phyloP scores from a whole-genome alignment of 805 yeast species.

The Metschnikowia anglica region DNA sequence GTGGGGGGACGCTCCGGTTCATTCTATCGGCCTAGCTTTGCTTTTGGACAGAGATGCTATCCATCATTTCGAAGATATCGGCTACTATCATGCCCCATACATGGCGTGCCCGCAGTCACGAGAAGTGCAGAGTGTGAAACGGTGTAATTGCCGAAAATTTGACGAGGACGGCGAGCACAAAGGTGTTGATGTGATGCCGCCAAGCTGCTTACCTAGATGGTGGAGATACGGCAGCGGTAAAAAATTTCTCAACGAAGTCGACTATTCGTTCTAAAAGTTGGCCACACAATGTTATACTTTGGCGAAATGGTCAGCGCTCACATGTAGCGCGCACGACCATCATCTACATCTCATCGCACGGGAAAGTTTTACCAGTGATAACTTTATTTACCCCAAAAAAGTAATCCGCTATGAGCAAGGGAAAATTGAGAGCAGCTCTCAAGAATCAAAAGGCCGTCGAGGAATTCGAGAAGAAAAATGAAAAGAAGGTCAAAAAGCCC shows the following conservation, averaged over 20 bases:
- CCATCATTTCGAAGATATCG: slow-evolving; percentile 47
- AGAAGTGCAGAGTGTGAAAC: slow-evolving; percentile 33
- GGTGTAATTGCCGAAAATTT: slow-evolving; percentile 35
- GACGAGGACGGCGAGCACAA: slow-evolving; percentile 22
- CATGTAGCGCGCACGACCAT: slow-evolving; percentile 9
- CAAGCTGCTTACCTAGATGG: slow-evolving; percentile 72
- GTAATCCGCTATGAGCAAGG: slow-evolving; percentile 18
- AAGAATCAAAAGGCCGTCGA: slow-evolving; percentile 18
- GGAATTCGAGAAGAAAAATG: slow-evolving; percentile 8
- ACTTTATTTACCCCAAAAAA: slow-evolving; percentile 1
- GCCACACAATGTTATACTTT: not conserved
- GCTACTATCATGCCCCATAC: slow-evolving; percentile 45
- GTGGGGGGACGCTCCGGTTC: slow-evolving; percentile 59
- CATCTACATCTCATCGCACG: slow-evolving; percentile 18
- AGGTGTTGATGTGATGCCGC: slow-evolving; percentile 45
- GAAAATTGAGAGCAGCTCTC: slow-evolving; percentile 21
- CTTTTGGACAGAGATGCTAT: slow-evolving; percentile 37
- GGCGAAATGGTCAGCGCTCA: not conserved
- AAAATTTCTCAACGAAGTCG: slow-evolving; percentile 48
- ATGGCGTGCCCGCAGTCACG: slow-evolving; percentile 40
- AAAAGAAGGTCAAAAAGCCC: slow-evolving; percentile 11
- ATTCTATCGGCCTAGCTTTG: slow-evolving; percentile 37
- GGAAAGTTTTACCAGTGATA: slow-evolving; percentile 9
- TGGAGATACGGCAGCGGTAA: slow-evolving; percentile 72
- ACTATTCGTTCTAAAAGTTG: slow-evolving; percentile 11